Conservation (phyloP, 23 red algal species). For the Rhodosorus marinus region DNA sequence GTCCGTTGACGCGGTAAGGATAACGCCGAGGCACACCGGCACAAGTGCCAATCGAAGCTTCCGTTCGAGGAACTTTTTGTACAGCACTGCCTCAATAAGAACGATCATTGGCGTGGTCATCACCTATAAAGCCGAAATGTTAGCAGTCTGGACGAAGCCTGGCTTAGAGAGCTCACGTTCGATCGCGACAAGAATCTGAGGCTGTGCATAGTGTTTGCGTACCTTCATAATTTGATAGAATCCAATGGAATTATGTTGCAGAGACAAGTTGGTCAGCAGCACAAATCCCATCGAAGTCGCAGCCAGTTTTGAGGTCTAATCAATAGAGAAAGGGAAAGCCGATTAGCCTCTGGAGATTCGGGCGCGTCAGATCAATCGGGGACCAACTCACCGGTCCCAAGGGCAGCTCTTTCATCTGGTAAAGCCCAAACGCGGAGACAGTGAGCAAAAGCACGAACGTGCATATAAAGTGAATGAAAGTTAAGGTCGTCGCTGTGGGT, state of each 20-base stretch:
- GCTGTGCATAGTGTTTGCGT: too few relatives aligned
- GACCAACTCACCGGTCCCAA: constrained; percentile 34
- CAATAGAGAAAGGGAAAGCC: too few relatives aligned
- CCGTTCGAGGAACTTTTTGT: constrained; percentile 58
- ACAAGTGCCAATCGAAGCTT: constrained; percentile 39
- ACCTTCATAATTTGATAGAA: constrained; percentile 98
- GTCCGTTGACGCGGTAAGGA: constrained; percentile 64
- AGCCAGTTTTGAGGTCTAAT: constrained; percentile 80
- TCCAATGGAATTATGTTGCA: constrained; percentile 86
- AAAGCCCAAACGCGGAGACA: constrained; percentile 22
- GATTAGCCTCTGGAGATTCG: too few relatives aligned
- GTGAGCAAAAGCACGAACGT: constrained; percentile 48
- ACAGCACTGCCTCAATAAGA: constrained; percentile 71
- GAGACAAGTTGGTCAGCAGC: constrained; percentile 80
- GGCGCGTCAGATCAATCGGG: too few relatives aligned
- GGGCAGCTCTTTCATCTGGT: constrained; percentile 55
- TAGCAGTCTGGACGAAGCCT: constrained; percentile 7
- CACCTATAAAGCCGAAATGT: constrained; percentile 35
- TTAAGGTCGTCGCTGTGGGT: constrained; percentile 65
- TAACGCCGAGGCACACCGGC: constrained; percentile 83
- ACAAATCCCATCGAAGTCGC: constrained; percentile 82
- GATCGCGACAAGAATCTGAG: constrained; percentile 21
- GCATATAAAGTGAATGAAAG: constrained; percentile 47
- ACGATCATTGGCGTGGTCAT: constrained; percentile 93
- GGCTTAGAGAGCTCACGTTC: constrained; percentile 13